phyloP scores from a whole-genome alignment of 345 rosid genomes.

The sweet orange (Citrus sinensis) region DVS_A1.0 CM039165.1:34308001-34308500 shows the following conservation, averaged over 20 bases:
- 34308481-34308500: not conserved
- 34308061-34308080: accelerated
- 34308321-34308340: not conserved
- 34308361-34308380: conserved; percentile 7
- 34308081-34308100: too few species aligned
- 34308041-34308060: too few species aligned
- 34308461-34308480: not conserved
- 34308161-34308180: not conserved
- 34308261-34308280: not conserved
- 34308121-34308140: too few species aligned
- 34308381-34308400: not conserved
- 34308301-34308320: not conserved
- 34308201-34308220: not conserved
- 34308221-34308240: not conserved
- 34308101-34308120: not conserved
- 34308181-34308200: not conserved
- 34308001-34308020: too few species aligned
- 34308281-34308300: conserved; percentile 3
- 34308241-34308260: not conserved
- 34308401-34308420: not conserved
- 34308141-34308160: not conserved
- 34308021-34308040: too few species aligned
- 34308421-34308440: not conserved
- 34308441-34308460: not conserved
- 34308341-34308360: not conserved